Evolutionary conservation across 2,329 filamentous ascomycete genomes (phyloP).

Genomic region (Nemania serpens): DNA sequence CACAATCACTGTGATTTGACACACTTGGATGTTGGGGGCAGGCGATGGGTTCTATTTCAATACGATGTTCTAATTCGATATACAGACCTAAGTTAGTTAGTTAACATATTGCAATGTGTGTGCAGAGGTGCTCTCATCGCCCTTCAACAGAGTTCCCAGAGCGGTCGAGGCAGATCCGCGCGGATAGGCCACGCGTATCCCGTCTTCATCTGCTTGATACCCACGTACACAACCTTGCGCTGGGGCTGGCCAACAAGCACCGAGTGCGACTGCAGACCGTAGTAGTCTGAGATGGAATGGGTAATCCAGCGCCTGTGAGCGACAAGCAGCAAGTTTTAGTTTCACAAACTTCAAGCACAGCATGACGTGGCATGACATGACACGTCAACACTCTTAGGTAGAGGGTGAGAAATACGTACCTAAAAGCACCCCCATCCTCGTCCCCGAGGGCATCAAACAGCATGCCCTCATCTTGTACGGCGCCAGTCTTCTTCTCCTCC

Average conservation of each 20-base stretch:
- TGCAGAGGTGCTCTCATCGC: not conserved
- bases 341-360: not conserved
- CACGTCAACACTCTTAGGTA: not conserved
- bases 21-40: too few relatives aligned
- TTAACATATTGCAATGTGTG: not conserved
- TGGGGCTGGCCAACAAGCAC: constrained; percentile 73
- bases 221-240: constrained; percentile 82
- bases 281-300: constrained; percentile 90
- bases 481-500: constrained; percentile 61
- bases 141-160: constrained; percentile 64
- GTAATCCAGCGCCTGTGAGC: constrained; percentile 79
- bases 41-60: too few relatives aligned
- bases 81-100: not conserved
- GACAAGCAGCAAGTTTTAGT: constrained; percentile 23
- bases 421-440: constrained; percentile 76
- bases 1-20: too few relatives aligned
- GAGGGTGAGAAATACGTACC: constrained; percentile 57
- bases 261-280: constrained; percentile 83
- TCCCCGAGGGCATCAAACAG: constrained; percentile 80
- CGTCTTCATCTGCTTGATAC: constrained; percentile 59
- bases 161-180: constrained; percentile 59
- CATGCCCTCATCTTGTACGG: constrained; percentile 62
- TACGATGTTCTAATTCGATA: not conserved
- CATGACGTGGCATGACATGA: not conserved
- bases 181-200: constrained; percentile 33